Percentiles rank a stretch among this genome's conserved stretches.
Conservation (phyloP, 148 eudicot genomes). For the Persicaria maculosa region DNA sequence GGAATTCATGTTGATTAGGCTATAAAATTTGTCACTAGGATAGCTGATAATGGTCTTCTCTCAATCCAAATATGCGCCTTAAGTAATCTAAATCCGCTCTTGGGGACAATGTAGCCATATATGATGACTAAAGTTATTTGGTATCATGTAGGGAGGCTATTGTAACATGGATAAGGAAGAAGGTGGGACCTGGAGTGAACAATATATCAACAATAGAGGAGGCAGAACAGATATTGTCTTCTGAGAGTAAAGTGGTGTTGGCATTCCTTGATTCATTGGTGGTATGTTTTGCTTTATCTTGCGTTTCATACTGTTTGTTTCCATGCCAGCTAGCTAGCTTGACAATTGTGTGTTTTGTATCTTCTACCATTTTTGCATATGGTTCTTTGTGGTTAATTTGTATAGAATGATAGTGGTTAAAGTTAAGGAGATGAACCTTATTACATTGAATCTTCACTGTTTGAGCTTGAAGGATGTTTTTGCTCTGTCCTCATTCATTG, state of each 20-base stretch:
- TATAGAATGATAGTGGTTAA: neutral
- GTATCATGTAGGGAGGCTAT: conserved; percentile 57
- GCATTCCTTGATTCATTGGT: conserved; percentile 71
- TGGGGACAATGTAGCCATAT: neutral
- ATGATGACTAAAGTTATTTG: neutral
- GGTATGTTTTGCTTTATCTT: conserved; percentile 29
- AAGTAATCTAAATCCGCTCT: neutral
- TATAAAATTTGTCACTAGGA: neutral
- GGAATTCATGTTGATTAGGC: neutral
- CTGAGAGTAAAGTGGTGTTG: conserved; percentile 63
- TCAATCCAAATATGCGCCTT: neutral
- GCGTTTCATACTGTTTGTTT: neutral
- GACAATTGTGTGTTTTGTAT: neutral
- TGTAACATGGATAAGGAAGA: conserved; percentile 95
- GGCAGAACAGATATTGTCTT: conserved; percentile 66
- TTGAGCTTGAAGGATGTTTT: neutral
- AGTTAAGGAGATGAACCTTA: neutral
- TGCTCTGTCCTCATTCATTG: conserved; percentile 1
- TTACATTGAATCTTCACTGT: neutral
- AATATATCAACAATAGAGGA: conserved; percentile 66
- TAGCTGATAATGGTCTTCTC: neutral
- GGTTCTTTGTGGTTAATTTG: neutral
- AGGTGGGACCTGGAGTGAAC: conserved; percentile 72
- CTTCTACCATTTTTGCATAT: neutral
- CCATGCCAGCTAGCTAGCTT: conserved; percentile 1